Evolutionary conservation across 768 basidiomycete species (phyloP).

Genomic region (Leccinum obscurum): DNA sequence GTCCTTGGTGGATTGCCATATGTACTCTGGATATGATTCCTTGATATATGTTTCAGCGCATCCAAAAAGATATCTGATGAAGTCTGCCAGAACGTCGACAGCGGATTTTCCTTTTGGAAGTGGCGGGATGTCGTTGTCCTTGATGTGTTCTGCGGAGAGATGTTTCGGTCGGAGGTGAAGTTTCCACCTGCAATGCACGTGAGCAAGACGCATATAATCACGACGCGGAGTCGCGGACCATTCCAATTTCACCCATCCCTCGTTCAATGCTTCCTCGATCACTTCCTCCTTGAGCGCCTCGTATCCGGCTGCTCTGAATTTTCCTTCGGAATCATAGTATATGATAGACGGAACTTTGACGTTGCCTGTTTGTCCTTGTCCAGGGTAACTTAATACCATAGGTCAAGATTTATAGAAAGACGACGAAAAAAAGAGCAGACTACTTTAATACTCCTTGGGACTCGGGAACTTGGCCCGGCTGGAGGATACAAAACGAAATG

Average conservation of each 20-base stretch:
- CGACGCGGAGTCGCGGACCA: slow-evolving; percentile 33
- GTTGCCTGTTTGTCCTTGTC: background rate
- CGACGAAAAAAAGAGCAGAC: background rate
- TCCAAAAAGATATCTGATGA: slow-evolving; percentile 42
- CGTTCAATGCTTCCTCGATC: slow-evolving; percentile 35
- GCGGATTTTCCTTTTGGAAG: slow-evolving; percentile 41
- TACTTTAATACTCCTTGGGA: background rate
- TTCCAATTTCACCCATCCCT: slow-evolving; percentile 45
- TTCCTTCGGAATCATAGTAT: slow-evolving; percentile 42
- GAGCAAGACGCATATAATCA: too few species aligned
- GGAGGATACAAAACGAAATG: background rate
- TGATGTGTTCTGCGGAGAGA: slow-evolving; percentile 12
- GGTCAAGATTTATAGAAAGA: background rate
- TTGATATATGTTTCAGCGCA: slow-evolving; percentile 46
- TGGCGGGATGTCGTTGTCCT: slow-evolving; percentile 32
- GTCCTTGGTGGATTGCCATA: slow-evolving; percentile 44
- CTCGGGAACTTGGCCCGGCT: background rate
- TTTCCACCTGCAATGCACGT: slow-evolving; percentile 29
- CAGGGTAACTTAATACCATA: background rate
- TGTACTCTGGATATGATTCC: slow-evolving; percentile 41
- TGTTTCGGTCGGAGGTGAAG: slow-evolving; percentile 39
- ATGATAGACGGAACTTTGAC: slow-evolving; percentile 17
- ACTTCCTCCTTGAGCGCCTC: slow-evolving; percentile 40
- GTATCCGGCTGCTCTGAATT: slow-evolving; percentile 15
- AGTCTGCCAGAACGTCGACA: slow-evolving; percentile 44